phyloP scores from a whole-genome alignment of 805 yeast genomes.

The Lipomyces sp. region DNA sequence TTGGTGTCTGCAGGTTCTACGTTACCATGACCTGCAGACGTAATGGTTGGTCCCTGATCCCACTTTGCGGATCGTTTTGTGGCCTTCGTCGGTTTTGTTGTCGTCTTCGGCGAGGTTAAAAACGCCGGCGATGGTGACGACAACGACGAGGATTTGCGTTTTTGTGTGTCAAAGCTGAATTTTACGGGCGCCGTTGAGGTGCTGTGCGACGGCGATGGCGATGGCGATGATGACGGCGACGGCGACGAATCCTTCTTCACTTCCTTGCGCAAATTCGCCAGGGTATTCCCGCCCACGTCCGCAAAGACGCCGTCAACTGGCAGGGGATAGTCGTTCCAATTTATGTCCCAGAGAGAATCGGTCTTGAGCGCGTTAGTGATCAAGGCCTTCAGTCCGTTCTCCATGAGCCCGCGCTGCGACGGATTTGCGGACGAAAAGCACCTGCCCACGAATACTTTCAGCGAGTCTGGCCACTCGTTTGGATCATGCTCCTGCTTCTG shows the following conservation, averaged over 20 bases:
- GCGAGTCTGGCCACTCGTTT: constrained; percentile 51
- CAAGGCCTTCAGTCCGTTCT: constrained; percentile 49
- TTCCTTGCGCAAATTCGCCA: not conserved
- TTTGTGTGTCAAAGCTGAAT: too few species aligned
- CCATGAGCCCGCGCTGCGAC: constrained; percentile 44
- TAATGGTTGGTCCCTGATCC: constrained; percentile 13
- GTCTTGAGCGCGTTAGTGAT: constrained; percentile 49
- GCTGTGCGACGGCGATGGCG: too few species aligned
- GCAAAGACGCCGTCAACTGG: too few species aligned
- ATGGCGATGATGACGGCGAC: too few species aligned
- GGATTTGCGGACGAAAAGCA: constrained; percentile 45
- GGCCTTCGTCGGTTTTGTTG: constrained; percentile 4
- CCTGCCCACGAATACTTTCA: constrained; percentile 50
- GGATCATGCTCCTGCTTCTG: not conserved
- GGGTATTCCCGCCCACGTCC: not conserved
- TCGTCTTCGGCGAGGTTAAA: constrained; percentile 2
- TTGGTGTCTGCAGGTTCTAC: not conserved
- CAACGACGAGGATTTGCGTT: too few species aligned
- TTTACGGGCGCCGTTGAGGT: too few species aligned
- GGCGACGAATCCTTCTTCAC: too few species aligned
- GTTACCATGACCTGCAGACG: not conserved
- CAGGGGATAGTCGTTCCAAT: constrained; percentile 53
- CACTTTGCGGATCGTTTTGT: constrained; percentile 23
- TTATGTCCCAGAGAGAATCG: constrained; percentile 46
- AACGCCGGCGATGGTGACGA: not conserved